Evolutionary conservation across 306 rosid genomes (phyloP).

Genomic region (Cyamopsis tetragonoloba): DNA sequence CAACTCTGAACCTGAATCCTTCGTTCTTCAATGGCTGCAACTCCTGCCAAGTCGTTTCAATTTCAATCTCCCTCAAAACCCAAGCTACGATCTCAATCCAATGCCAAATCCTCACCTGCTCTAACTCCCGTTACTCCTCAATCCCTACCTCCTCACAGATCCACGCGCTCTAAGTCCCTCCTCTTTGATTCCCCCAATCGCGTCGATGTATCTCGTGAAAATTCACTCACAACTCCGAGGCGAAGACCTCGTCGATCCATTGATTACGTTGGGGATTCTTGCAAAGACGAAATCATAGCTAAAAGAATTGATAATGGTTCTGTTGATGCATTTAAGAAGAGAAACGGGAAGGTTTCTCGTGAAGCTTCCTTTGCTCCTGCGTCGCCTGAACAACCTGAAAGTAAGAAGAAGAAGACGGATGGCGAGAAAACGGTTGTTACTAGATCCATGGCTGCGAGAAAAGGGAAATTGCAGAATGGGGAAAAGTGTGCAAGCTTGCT

Average conservation of each 20-base stretch:
- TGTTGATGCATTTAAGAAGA: neutral
- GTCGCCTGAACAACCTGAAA: constrained; percentile 53
- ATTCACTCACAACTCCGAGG: neutral
- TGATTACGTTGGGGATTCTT: neutral
- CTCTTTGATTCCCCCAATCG: constrained; percentile 20
- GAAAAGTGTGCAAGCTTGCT: constrained; percentile 2
- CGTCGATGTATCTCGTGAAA: neutral
- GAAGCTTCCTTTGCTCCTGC: constrained; percentile 36
- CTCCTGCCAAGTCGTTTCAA: constrained; percentile 38
- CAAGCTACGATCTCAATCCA: constrained; percentile 16
- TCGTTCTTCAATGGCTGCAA: constrained; percentile 53
- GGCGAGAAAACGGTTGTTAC: constrained; percentile 38
- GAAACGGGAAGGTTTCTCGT: constrained; percentile 20
- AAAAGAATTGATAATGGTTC: neutral
- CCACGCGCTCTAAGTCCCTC: constrained; percentile 44
- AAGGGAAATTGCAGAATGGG: constrained; percentile 16
- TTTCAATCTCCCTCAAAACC: constrained; percentile 39
- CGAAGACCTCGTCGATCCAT: constrained; percentile 14
- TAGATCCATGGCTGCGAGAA: constrained; percentile 38
- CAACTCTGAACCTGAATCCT: neutral
- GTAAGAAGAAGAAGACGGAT: constrained; percentile 47
- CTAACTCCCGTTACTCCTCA: constrained; percentile 51
- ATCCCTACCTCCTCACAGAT: constrained; percentile 47
- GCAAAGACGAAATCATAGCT: neutral
- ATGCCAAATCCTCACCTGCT: constrained; percentile 29